Base-by-base conservation (phyloP, 208 protist species). In the Wallacemonas rigidus region DNA sequence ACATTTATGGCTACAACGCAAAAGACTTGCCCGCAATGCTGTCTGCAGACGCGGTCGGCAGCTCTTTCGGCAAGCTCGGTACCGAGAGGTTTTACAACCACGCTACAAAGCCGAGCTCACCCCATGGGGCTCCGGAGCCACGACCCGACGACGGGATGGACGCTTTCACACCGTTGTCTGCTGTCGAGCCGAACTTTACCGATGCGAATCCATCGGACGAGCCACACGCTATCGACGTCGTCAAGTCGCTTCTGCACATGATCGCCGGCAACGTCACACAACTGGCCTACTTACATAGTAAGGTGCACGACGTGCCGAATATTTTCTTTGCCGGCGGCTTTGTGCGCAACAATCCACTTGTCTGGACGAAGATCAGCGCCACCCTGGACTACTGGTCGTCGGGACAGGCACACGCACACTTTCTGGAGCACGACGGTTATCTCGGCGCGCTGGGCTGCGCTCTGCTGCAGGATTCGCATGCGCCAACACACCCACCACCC, bases 1-100 rank as follows among this genome's bases (percentile, higher is more conserved):
- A 99, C 79, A 99, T 99, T 54, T 99, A 99, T 74, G 98, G 98
- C 56, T 99, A 98, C 85, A 91, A 92, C 76, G 92, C 89, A 11
- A 89, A 92, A 68, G 90, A 95, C 67, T 76, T 97, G 12, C 92
- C 91, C 0, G 88, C 87, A 48, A 95, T 94, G 90, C 87, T 97
- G 26, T 92, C 86, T 4, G 75, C 81, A 11, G 89, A 97, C 53
- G 95, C 80, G 43, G 90, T 97, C 50, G 93, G 88, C 61, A 95
- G 90, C 81, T 89, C 86, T 6, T 97, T 97, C 83, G 93, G 93
- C 6, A 97, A 96, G 70, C 71, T 91, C 36, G 93, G 92, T 11
- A 88, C 89, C 11, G 90, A 94, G 60, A 83, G 86, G 11, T 87
- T 89, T 61, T 85, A 83, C 61, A 75, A 87, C 53, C 56, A 74